Evolutionary conservation across 2,329 filamentous ascomycete species (phyloP).

Genomic region (Thielaviopsis musarum): DNA sequence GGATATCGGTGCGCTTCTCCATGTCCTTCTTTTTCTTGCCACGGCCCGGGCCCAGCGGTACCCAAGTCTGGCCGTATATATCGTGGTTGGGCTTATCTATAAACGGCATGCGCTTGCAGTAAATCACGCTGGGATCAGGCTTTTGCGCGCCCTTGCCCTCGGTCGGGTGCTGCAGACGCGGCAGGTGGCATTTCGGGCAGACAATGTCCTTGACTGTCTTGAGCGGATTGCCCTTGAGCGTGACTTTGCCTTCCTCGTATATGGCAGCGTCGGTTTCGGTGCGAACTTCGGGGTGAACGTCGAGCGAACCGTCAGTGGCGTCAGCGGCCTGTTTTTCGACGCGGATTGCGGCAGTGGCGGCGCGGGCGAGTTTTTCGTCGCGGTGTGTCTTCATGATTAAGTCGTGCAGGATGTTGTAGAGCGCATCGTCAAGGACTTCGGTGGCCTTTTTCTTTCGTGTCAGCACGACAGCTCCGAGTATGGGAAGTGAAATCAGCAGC

Average conservation of each 20-base stretch:
- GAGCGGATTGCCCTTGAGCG: slow-evolving; percentile 55
- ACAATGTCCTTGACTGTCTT: slow-evolving; percentile 54
- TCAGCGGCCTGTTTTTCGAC: slow-evolving; percentile 45
- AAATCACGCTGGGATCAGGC: slow-evolving; percentile 49
- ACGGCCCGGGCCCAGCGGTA: slow-evolving; percentile 49
- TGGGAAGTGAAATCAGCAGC: no score
- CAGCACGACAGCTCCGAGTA: no score
- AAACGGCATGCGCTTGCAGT: slow-evolving; percentile 67
- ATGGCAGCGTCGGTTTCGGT: slow-evolving; percentile 51
- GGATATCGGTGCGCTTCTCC: slow-evolving; percentile 38
- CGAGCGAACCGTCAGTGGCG: slow-evolving; percentile 34
- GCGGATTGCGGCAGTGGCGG: slow-evolving; percentile 44
- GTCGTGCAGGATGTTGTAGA: slow-evolving; percentile 64
- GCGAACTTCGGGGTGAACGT: slow-evolving; percentile 37
- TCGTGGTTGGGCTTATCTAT: slow-evolving; percentile 61
- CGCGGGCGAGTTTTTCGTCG: slow-evolving; percentile 60
- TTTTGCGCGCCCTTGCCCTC: slow-evolving; percentile 50
- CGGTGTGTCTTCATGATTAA: slow-evolving; percentile 59
- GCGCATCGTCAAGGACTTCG: slow-evolving; percentile 53
- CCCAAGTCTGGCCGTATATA: slow-evolving; percentile 70
- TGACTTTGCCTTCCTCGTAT: slow-evolving; percentile 52
- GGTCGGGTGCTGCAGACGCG: slow-evolving; percentile 54
- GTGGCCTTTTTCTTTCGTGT: slow-evolving; percentile 29
- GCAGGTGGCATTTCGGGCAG: slow-evolving; percentile 59
- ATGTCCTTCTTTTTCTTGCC: slow-evolving; percentile 70